These are phyloP conservation scores for Talaromyces proteolyticus DNA, from an alignment of 495 filamentous ascomycete genomes.

Conservation along the genomic window DNA sequence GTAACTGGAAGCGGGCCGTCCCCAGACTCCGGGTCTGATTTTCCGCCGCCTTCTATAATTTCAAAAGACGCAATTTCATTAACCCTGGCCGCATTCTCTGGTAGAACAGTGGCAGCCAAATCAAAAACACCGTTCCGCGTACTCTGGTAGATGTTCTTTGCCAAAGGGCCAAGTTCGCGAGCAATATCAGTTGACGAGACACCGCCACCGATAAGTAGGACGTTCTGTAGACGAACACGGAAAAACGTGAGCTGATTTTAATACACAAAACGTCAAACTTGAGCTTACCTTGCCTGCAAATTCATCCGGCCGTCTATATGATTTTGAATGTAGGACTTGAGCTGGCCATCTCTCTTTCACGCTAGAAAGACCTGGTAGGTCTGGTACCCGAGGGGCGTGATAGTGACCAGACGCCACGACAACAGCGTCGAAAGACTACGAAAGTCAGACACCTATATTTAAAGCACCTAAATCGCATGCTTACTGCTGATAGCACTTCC, in stretches of 20 bases:
- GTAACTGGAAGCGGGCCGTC: conserved; percentile 28
- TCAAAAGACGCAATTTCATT: conserved; percentile 35
- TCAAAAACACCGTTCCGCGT: conserved; percentile 53
- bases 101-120: conserved; percentile 39
- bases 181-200: conserved; percentile 58
- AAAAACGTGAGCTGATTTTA: not conserved
- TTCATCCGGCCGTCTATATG: conserved; percentile 44
- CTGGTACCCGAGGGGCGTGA: conserved; percentile 48
- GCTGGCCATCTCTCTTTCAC: conserved; percentile 47
- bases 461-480: not conserved
- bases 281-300: conserved; percentile 34
- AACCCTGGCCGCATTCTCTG: conserved; percentile 41
- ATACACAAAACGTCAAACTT: not conserved
- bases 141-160: conserved; percentile 50
- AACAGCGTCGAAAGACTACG: conserved; percentile 47
- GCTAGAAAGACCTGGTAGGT: conserved; percentile 45
- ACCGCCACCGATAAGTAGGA: conserved; percentile 55
- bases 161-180: conserved; percentile 44
- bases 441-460: not conserved
- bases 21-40: conserved; percentile 21
- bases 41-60: conserved; percentile 10
- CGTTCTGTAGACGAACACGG: conserved; percentile 29
- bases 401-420: conserved; percentile 57
- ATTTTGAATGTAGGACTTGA: conserved; percentile 54
- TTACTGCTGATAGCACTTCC: conserved; percentile 19